phyloP scores from a whole-genome alignment of 805 yeast genomes.

The Candida alai region DNA sequence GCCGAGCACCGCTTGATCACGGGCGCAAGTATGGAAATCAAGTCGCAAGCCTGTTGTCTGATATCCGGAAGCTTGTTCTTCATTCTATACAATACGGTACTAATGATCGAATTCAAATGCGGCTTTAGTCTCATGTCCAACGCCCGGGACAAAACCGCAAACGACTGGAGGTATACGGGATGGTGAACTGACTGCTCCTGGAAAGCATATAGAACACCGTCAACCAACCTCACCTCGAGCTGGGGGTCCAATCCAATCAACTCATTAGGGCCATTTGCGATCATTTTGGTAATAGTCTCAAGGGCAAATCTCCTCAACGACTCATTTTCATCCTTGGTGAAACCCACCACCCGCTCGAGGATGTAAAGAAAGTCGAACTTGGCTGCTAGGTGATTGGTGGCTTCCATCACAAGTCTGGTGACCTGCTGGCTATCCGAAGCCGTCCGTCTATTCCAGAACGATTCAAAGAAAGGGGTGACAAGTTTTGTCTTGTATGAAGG shows the following conservation, averaged over 20 bases:
- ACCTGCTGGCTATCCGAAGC: conserved; percentile 61
- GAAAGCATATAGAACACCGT: conserved; percentile 74
- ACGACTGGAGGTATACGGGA: conserved; percentile 51
- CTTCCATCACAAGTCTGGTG: conserved; percentile 60
- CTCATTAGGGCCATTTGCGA: conserved; percentile 32
- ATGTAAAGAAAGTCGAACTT: conserved; percentile 64
- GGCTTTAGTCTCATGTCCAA: conserved; percentile 65
- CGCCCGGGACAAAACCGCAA: conserved; percentile 59
- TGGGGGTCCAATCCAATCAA: conserved; percentile 56
- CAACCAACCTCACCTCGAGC: conserved; percentile 65
- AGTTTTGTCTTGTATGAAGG: conserved; percentile 48
- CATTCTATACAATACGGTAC: conserved; percentile 67
- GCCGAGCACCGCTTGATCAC: conserved; percentile 57
- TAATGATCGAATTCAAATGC: conserved; percentile 66
- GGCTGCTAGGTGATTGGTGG: conserved; percentile 63
- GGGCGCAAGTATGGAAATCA: conserved; percentile 63
- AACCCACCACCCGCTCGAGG: conserved; percentile 52
- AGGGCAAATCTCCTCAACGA: conserved; percentile 75
- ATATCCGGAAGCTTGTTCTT: conserved; percentile 67
- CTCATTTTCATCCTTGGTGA: conserved; percentile 79
- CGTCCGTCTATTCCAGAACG: conserved; percentile 79
- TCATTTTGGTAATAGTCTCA: conserved; percentile 59
- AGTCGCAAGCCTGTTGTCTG: conserved; percentile 81
- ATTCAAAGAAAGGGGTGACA: conserved; percentile 57
- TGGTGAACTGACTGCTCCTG: conserved; percentile 72